These are phyloP conservation scores for Lablab purpureus DNA, from an alignment of 306 rosid genomes.

Conservation along the genomic window DNA sequence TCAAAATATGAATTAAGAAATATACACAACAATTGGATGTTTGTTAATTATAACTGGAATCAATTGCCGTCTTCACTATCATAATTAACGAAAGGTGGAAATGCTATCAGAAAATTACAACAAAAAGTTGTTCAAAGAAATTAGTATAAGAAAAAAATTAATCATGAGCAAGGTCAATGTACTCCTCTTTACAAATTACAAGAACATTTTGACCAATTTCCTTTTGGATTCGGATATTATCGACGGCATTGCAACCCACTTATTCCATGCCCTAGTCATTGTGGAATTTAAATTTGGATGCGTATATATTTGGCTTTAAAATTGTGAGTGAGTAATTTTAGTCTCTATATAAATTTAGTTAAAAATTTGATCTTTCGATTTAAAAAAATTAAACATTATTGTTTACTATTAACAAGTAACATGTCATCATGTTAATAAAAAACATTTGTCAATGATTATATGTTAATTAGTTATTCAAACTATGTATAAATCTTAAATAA, in stretches of 20 bases:
- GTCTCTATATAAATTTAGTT: too few species aligned
- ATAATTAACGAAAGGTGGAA: not conserved
- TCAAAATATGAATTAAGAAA: not conserved
- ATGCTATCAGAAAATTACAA: not conserved
- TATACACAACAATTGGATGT: not conserved
- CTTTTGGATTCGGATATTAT: conserved; percentile 33
- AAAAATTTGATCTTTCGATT: too few species aligned
- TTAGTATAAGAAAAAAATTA: not conserved
- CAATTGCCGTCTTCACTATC: conserved; percentile 46
- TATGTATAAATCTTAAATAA: too few species aligned
- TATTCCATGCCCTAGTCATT: not conserved
- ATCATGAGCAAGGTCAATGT: not conserved
- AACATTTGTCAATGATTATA: too few species aligned
- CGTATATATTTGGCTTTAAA: too few species aligned
- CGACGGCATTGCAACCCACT: conserved; percentile 18
- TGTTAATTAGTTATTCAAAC: too few species aligned
- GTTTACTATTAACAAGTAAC: too few species aligned
- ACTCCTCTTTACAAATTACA: conserved; percentile 29
- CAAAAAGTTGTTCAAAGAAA: not conserved
- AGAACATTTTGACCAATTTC: conserved; percentile 4
- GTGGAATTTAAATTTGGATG: not conserved
- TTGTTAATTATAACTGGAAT: conserved; percentile 41
- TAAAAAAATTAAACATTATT: too few species aligned
- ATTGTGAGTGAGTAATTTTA: too few species aligned
- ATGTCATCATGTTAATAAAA: too few species aligned